Percentiles rank a stretch among this genome's conserved stretches.
Evolutionary conservation across 2,329 filamentous ascomycete species (phyloP).

Genomic region (Raffaelea deltoideospora): DNA sequence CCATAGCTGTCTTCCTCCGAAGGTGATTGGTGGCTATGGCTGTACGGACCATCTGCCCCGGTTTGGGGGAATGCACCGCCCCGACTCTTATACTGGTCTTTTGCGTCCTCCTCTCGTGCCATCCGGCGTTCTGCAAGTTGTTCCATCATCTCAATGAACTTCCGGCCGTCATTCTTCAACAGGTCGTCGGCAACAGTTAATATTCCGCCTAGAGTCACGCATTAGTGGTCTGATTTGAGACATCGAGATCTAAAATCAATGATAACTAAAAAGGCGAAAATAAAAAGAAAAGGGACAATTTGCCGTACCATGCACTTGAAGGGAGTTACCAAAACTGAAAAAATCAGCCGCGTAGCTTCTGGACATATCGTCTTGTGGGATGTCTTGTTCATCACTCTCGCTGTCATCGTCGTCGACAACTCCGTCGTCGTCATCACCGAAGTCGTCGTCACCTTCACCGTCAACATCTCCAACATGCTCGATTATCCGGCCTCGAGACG

Average conservation of each 20-base stretch:
- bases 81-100: slow-evolving; percentile 45
- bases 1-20: slow-evolving; percentile 40
- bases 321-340: slow-evolving; percentile 92
- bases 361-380: slow-evolving; percentile 34
- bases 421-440: slow-evolving; percentile 38
- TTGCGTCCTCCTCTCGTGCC: slow-evolving; percentile 87
- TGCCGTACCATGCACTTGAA: slow-evolving; percentile 68
- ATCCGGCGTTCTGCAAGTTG: slow-evolving; percentile 93
- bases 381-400: slow-evolving; percentile 59
- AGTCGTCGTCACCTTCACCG: too few relatives aligned
- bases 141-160: slow-evolving; percentile 99
- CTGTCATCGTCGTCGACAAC: slow-evolving; percentile 44
- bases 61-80: slow-evolving; percentile 29
- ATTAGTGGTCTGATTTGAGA: too few relatives aligned
- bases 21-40: slow-evolving; percentile 55
- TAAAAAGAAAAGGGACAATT: not conserved
- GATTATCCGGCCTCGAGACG: slow-evolving; percentile 60
- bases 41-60: slow-evolving; percentile 42
- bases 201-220: slow-evolving; percentile 69
- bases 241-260: not conserved
- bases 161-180: slow-evolving; percentile 96
- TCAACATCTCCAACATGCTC: slow-evolving; percentile 48
- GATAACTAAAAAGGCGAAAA: not conserved
- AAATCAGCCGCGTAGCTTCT: slow-evolving; percentile 66
- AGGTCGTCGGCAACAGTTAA: slow-evolving; percentile 97